Evolutionary conservation across 1,139 yeast species (phyloP).

Genomic region (Chernovozyma aurita): DNA sequence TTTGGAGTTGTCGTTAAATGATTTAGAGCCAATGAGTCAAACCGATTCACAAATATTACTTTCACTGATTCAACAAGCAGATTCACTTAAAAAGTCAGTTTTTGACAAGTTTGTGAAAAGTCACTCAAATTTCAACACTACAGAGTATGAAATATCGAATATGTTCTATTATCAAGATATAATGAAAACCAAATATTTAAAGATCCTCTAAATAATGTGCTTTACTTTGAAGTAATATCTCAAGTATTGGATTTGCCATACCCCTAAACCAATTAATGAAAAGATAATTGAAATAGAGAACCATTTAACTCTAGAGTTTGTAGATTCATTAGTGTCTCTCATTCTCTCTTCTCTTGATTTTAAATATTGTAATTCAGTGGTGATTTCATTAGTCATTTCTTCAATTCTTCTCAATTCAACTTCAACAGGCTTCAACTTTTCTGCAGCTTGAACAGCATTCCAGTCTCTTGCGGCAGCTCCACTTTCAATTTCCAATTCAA

Average conservation of each 20-base stretch:
- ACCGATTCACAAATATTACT: background rate
- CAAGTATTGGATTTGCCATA: constrained; percentile 88
- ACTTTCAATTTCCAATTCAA: constrained; percentile 88
- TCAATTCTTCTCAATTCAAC: constrained; percentile 81
- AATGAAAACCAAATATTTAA: background rate
- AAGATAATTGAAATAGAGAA: constrained; percentile 69
- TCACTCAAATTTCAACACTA: background rate
- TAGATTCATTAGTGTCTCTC: constrained; percentile 95
- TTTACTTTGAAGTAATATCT: constrained; percentile 92
- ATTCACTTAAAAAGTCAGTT: background rate
- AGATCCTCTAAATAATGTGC: constrained; percentile 63
- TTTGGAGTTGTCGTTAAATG: background rate
- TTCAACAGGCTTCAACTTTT: constrained; percentile 89
- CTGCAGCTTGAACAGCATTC: constrained; percentile 91
- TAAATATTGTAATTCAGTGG: constrained; percentile 73
- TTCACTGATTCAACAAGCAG: background rate
- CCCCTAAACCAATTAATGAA: constrained; percentile 73
- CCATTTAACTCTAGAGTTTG: constrained; percentile 80
- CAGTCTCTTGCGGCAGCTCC: constrained; percentile 98
- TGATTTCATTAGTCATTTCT: constrained; percentile 77
- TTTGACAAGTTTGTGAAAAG: background rate
- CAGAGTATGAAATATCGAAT: background rate
- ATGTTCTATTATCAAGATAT: background rate
- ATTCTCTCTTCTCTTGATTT: constrained; percentile 83
- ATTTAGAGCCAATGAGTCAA: background rate